Evolutionary conservation across 192 early-diverging fungal genomes (phyloP), one percentile per base, ranked within the genome.

Genomic region (Chytriomyces sp.): DNA sequence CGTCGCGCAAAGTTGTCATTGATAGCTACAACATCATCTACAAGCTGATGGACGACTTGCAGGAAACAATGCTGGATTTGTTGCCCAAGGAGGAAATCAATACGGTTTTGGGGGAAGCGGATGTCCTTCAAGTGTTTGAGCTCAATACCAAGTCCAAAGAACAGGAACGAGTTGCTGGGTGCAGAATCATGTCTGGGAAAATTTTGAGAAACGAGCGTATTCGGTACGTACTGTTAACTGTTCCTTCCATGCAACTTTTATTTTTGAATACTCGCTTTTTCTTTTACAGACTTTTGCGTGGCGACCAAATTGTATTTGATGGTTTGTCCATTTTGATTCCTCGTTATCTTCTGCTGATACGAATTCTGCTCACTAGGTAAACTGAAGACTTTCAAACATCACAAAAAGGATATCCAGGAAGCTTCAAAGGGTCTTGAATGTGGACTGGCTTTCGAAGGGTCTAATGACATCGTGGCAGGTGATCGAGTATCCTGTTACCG

Each of bases 351-450:
- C 28, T 39, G 59, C 87, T 89, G n/a, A n/a, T n/a, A n/a, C n/a
- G n/a, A n/a, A n/a, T n/a, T n/a, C n/a, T n/a, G n/a, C n/a, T n/a
- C n/a, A n/a, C n/a, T n/a, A n/a, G n/a, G 91, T 32, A 75, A 77
- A 31, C 54, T 94, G 53, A 89, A 89, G 75, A 83, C 88, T 33
- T 85, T 99, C 69, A 90, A 91, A 79, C 91, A 95, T 60, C 82
- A 93, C 64, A 99, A 97, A 78, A 91, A 94, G 59, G 93, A 96
- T 72, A 90, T 96, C 38, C 73, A 75, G 30, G 96, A 99, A 82
- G 91, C 89, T 33, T 86, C 86, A 64, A 99, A 97, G 79, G 95
- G 95, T n/a, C 82, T 92, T 32, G 96, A 99, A 84, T 99, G 95
- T 75, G 96, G 96, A 19, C 91, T 99, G 76, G 85, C 86, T 56